Percentiles rank a stretch among this genome's conserved stretches.
phyloP scores from a whole-genome alignment of 2,329 filamentous ascomycete genomes.

The Hymenotorrendiella dingleyae region DNA sequence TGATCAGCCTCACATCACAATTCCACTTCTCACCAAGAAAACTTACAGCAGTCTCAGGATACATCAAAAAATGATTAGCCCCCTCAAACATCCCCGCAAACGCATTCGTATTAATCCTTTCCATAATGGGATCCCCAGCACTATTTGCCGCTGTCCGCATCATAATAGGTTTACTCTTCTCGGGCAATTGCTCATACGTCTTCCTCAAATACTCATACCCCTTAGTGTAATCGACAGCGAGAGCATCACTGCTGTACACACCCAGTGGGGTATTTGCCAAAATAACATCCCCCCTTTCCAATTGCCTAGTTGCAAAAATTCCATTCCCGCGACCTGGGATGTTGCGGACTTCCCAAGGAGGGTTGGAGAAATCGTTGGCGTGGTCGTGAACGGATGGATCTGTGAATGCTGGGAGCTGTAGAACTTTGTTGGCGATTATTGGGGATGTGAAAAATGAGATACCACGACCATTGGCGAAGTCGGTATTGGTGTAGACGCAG shows the following conservation, averaged over 20 bases:
- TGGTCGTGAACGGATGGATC: conserved; percentile 10
- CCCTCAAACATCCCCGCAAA: conserved; percentile 25
- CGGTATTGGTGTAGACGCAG: conserved; percentile 25
- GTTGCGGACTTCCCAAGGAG: conserved; percentile 22
- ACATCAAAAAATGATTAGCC: conserved; percentile 21
- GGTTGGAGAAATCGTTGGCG: conserved; percentile 18
- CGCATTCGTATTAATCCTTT: conserved; percentile 27
- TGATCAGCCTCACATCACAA: conserved; percentile 4
- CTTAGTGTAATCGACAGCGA: conserved; percentile 16
- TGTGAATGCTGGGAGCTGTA: conserved; percentile 18
- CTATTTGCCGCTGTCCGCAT: conserved; percentile 16
- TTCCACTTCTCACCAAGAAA: not conserved
- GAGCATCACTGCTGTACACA: conserved; percentile 23
- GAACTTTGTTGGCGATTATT: conserved; percentile 16
- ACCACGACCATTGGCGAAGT: conserved; percentile 23
- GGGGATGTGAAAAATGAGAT: conserved; percentile 26
- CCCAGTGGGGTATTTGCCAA: conserved; percentile 21
- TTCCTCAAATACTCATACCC: conserved; percentile 22
- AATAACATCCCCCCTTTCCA: conserved; percentile 25
- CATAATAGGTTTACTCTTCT: conserved; percentile 16
- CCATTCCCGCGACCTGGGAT: conserved; percentile 25
- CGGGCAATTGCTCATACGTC: conserved; percentile 22
- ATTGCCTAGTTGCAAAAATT: conserved; percentile 21
- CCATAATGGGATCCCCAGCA: conserved; percentile 23
- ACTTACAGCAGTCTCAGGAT: conserved; percentile 27